These are phyloP conservation scores for Orbilia quercus DNA, from an alignment of 2,329 filamentous ascomycete species.

Conservation along the genomic window DNA sequence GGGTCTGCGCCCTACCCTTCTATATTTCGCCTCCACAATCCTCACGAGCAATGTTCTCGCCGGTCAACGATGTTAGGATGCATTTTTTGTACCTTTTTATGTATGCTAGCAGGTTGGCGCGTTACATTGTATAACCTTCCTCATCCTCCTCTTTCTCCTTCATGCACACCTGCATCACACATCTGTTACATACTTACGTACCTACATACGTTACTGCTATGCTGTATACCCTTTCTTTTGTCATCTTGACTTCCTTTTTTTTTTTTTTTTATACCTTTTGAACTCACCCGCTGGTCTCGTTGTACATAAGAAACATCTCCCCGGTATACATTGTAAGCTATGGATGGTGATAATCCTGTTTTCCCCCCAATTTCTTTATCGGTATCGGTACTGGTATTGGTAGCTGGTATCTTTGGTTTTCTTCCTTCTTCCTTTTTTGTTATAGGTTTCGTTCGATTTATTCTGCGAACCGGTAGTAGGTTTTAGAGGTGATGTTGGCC, in stretches of 20 bases:
- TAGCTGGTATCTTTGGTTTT: too few relatives aligned
- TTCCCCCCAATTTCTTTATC: conserved; percentile 3
- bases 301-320: conserved; percentile 57
- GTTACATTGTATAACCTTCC: neutral
- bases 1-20: neutral
- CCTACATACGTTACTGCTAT: too few relatives aligned
- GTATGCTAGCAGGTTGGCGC: conserved; percentile 43
- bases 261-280: conserved; percentile 1
- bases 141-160: neutral
- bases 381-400: too few relatives aligned
- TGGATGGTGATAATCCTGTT: conserved; percentile 36
- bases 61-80: conserved; percentile 25
- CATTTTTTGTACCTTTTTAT: conserved; percentile 15
- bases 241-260: neutral
- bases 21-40: neutral
- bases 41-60: neutral
- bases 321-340: conserved; percentile 42
- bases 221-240: too few relatives aligned
- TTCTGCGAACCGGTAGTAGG: too few relatives aligned
- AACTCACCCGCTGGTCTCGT: conserved; percentile 43
- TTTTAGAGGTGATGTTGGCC: too few relatives aligned
- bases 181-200: neutral
- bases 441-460: too few relatives aligned
- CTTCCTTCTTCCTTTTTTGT: too few relatives aligned
- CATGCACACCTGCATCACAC: neutral